Evolutionary conservation across 768 basidiomycete genomes (phyloP), one percentile per base, ranked within the genome.

Genomic region (Tricholoma hemisulphureum): DNA sequence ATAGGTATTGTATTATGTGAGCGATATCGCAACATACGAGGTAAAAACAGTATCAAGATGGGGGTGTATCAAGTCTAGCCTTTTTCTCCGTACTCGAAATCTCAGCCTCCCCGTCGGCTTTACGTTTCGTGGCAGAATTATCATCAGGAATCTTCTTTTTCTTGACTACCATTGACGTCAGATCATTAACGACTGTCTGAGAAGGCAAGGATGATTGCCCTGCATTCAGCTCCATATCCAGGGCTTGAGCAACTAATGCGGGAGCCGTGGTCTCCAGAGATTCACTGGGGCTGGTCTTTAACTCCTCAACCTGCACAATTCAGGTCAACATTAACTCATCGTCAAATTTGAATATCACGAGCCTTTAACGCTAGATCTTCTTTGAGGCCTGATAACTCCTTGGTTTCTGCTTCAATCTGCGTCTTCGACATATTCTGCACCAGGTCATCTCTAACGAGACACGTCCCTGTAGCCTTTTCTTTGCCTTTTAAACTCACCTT

Each of bases 361-460:
- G 87, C 93, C 86, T 97, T 98, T 50, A 90, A 72, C 2, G 89
- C 88, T 23, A 98, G 75, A 69, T 98, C 95, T 63, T 87, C 87
- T 66, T 83, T 85, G 35, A 97, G 71, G 23, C 80, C 88, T 56
- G 80, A 75, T 41, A 95, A 73, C 52, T 97, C 95, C 67, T 90
- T 90, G 13, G 89, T 79, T 70, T 97, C 93, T 16, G 73, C 76
- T 64, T 90, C 88, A 63, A 88, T 85, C 65, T 93, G 90, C n/a
- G 77, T 69, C 48, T 81, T 85, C 10, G 81, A 80, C 88, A 93
- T 83, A n/a, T 79, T 79, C 61, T 79, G 77, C 9, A 91, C 80
- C 6, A 77, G 60, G 56, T 87, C 87, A 56, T 81, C 83, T 29
- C 76, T 70, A 28, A 80, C 69, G 39, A 84, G 70, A 56, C 63